Evolutionary conservation across 2,329 filamentous ascomycete genomes (phyloP), one percentile per base, ranked within the genome.

Genomic region (Aspergillus quadricinctus): DNA sequence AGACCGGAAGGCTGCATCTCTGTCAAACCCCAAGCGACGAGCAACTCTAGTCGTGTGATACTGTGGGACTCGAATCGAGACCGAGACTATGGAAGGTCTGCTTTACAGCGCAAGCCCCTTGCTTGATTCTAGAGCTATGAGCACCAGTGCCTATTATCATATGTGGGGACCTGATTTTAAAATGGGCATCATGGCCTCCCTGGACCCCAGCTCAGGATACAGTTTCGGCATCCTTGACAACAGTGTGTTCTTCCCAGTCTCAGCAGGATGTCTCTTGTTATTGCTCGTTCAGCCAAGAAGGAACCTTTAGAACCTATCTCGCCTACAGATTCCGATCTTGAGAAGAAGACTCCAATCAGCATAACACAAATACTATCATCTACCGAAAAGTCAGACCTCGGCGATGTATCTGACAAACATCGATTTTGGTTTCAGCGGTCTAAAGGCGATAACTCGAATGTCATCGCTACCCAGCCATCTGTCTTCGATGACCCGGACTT

Each of bases 401-500:
- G 61, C 5, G 56, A 60, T 17, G 57, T 61, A 14, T 45, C 50
- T 4, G 55, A 66, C 2, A 61, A 65, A 27, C 66, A 60, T 45
- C 63, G 65, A 2, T 69, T 69, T 50, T 71, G 67, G 65, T 72
- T 69, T 35, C 67, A 67, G 48, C 56, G 67, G 25, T 58, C 57
- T 4, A 63, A 61, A 49, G 52, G 35, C 17, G 66, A 65, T 31
- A 52, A 71, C 21, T 57, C 65, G 4, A 56, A 70, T 35, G 67
- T 61, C 29, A 66, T 71, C 35, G 75, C 76, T n/a, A 74, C 69
- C 0, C 66, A 78, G 58, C 76, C 73, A 4, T 80, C 77, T 3
- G 77, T 80, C 5, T 80, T 71, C 50, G 78, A 80, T 43, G 72
- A 79, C 50, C 72, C 75, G 0, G 72, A 76, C 3, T 64, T 72